A percentile compares a stretch with the other conserved stretches of the same genome.
phyloP scores from a whole-genome alignment of 257 asterid genomes.

The Solanum habrochaites region DNA sequence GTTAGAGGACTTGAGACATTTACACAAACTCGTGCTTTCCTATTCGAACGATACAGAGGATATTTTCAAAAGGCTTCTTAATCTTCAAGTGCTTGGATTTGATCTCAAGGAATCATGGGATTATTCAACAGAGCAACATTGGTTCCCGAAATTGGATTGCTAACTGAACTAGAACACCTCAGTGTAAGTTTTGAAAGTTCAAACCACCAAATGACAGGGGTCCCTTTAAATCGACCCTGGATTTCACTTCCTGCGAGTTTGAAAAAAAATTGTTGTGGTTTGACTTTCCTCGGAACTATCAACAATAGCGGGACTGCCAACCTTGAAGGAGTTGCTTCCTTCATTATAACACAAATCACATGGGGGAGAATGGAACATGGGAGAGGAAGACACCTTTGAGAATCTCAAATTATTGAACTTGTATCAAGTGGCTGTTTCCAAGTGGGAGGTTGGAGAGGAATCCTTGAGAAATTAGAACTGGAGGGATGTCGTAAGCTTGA shows the following conservation, averaged over 20 bases:
- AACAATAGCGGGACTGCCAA: background rate
- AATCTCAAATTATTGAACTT: background rate
- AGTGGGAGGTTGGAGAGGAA: background rate
- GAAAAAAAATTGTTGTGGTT: background rate
- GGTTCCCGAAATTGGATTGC: background rate
- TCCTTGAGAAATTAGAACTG: background rate
- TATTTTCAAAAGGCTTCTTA: background rate
- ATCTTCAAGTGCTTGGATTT: background rate
- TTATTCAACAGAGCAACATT: background rate
- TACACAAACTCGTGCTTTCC: background rate
- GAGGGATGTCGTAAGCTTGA: rapidly evolving
- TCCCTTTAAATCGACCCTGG: background rate
- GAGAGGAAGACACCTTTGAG: background rate
- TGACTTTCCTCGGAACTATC: background rate
- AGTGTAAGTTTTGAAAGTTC: background rate
- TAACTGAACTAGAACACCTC: background rate
- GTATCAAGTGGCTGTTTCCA: rapidly evolving
- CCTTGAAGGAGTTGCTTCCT: too few species aligned
- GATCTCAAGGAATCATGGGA: too few species aligned
- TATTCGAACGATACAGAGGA: background rate
- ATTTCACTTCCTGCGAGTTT: background rate
- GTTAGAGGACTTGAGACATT: background rate
- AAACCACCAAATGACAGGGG: background rate
- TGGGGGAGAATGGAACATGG: background rate
- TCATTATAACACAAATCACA: too few species aligned